Evolutionary conservation across 352 stramenopile species (phyloP).

Genomic region (Pythium phragmitis): DNA sequence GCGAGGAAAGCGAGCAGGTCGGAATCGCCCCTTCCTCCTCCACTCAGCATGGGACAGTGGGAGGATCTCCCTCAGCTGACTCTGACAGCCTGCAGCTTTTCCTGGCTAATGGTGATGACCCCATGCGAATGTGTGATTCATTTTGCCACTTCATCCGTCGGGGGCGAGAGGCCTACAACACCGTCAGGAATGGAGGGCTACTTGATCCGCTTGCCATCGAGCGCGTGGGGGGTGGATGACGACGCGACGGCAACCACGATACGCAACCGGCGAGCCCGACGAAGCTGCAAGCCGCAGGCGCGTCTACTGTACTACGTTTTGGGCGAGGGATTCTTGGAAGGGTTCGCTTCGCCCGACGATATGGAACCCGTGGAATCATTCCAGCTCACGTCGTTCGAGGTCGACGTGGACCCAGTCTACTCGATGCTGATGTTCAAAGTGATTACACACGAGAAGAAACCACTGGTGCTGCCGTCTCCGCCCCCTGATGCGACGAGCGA

Average conservation of each 20-base stretch:
- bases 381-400: slow-evolving; percentile 54
- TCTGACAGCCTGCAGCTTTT: too few species aligned
- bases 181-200: slow-evolving; percentile 58
- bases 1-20: not conserved
- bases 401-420: slow-evolving; percentile 64
- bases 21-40: not conserved
- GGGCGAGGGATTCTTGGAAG: slow-evolving; percentile 58
- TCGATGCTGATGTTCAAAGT: slow-evolving; percentile 66
- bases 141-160: slow-evolving; percentile 1
- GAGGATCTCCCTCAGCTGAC: not conserved
- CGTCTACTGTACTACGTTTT: slow-evolving; percentile 65
- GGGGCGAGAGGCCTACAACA: not conserved
- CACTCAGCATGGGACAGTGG: slow-evolving; percentile 3
- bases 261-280: slow-evolving; percentile 22
- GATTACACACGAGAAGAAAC: slow-evolving; percentile 32
- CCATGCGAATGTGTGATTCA: not conserved
- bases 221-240: slow-evolving; percentile 24
- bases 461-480: not conserved
- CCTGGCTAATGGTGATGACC: not conserved
- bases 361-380: slow-evolving; percentile 49
- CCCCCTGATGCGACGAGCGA: not conserved
- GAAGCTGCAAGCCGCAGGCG: slow-evolving; percentile 28
- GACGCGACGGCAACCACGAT: not conserved
- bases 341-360: slow-evolving; percentile 42
- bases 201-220: slow-evolving; percentile 58